Conservation (phyloP, 192 early-diverging fungal species). For the Oehlia diaphana region DNA sequence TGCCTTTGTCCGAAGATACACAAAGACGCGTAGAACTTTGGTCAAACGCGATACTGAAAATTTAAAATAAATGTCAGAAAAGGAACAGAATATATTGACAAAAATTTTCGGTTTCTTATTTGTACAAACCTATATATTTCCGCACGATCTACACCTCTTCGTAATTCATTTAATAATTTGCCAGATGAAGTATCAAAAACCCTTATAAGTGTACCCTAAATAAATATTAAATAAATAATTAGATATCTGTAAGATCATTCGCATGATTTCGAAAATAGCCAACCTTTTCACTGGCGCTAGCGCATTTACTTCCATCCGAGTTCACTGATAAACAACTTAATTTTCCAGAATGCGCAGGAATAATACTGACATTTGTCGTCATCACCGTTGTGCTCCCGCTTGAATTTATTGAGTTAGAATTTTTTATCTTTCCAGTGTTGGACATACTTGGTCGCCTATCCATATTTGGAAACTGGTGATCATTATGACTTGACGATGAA, state of each 20-base stretch:
- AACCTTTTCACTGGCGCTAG: slow-evolving; percentile 78
- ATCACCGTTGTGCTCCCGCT: slow-evolving; percentile 42
- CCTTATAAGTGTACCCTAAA: slow-evolving; percentile 81
- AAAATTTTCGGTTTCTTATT: not conserved
- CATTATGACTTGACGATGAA: slow-evolving; percentile 30
- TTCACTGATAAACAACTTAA: slow-evolving; percentile 81
- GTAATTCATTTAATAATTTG: slow-evolving; percentile 77
- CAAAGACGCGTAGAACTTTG: slow-evolving; percentile 73
- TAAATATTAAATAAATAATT: not conserved
- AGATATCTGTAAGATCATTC: not conserved
- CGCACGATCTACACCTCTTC: slow-evolving; percentile 85
- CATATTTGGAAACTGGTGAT: slow-evolving; percentile 37
- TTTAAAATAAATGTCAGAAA: not conserved
- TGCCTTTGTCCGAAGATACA: slow-evolving; percentile 89
- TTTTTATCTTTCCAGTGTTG: not conserved
- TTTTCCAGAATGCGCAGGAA: slow-evolving; percentile 78
- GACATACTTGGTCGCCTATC: slow-evolving; percentile 22
- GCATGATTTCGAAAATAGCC: not conserved
- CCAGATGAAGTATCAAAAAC: slow-evolving; percentile 80
- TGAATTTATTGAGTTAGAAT: slow-evolving; percentile 26
- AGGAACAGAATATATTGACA: no score
- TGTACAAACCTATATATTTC: slow-evolving; percentile 66
- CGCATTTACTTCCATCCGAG: slow-evolving; percentile 73
- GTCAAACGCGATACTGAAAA: slow-evolving; percentile 75
- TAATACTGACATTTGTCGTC: slow-evolving; percentile 69